Conservation (phyloP, 139 green algal genomes). For the Chlorella sp. region DNA sequence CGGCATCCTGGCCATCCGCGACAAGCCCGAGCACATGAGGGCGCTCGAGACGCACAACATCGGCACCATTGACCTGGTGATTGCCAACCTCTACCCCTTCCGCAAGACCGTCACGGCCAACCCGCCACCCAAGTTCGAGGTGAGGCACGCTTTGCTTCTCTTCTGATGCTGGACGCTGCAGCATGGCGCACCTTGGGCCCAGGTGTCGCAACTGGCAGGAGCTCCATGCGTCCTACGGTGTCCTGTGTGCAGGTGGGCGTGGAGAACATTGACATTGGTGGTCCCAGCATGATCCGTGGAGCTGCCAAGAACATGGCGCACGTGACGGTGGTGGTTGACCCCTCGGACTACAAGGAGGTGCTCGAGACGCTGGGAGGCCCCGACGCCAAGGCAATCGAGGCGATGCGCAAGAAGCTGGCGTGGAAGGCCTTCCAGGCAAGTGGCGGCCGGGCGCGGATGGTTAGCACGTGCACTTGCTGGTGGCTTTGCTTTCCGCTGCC, state of each 20-base stretch:
- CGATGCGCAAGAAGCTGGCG: slow-evolving; percentile 73
- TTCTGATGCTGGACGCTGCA: no score
- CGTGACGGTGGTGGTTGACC: slow-evolving; percentile 79
- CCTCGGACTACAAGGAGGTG: slow-evolving; percentile 77
- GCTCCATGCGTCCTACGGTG: no score
- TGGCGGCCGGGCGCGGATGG: not conserved
- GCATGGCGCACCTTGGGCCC: not conserved
- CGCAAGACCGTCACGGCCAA: slow-evolving; percentile 77
- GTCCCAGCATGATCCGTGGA: slow-evolving; percentile 95
- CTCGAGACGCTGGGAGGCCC: slow-evolving; percentile 50
- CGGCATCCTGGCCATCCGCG: slow-evolving; percentile 90
- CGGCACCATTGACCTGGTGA: slow-evolving; percentile 88
- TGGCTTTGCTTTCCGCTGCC: no score
- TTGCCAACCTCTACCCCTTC: slow-evolving; percentile 99
- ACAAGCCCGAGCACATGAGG: slow-evolving; percentile 74
- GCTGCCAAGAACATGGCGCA: slow-evolving; percentile 84
- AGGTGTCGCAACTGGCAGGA: no score
- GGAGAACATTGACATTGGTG: slow-evolving; percentile 99
- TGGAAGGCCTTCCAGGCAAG: slow-evolving; percentile 96
- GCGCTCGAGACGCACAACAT: slow-evolving; percentile 86
- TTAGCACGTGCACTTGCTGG: no score
- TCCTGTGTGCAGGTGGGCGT: slow-evolving; percentile 47
- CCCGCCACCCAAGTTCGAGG: slow-evolving; percentile 64
- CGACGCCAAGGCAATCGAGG: slow-evolving; percentile 10
- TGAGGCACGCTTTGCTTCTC: no score